A percentile compares a stretch with the other conserved stretches of the same genome.
These are phyloP conservation scores for Fraxinus greggii DNA, from an alignment of 305 asterid genomes.

Conservation along the genomic window DNA sequence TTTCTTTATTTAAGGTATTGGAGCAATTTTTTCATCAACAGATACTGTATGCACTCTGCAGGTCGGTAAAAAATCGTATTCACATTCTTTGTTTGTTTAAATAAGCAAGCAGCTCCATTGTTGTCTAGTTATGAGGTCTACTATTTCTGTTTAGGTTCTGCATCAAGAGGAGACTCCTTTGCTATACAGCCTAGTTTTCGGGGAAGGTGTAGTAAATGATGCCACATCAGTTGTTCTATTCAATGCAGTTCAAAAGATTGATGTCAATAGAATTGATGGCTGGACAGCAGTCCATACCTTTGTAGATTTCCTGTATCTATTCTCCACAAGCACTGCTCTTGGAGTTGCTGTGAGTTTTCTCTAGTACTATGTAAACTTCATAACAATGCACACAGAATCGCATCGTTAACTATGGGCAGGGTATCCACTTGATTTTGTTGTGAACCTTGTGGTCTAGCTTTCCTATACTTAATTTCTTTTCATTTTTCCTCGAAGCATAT, in stretches of 20 bases:
- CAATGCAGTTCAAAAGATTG: conserved; percentile 86
- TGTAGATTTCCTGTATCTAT: conserved; percentile 69
- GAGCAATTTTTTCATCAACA: conserved; percentile 86
- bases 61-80: conserved; percentile 35
- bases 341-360: conserved; percentile 74
- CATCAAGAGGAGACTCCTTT: conserved; percentile 93
- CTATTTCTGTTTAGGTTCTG: conserved; percentile 51
- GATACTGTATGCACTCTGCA: conserved; percentile 97
- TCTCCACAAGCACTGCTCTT: conserved; percentile 84
- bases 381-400: background rate
- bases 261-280: conserved; percentile 57
- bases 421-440: background rate
- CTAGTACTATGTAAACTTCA: background rate
- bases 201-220: conserved; percentile 98
- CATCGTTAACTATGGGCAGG: background rate
- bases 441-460: background rate
- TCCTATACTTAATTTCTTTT: background rate
- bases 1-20: conserved; percentile 49
- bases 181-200: conserved; percentile 90
- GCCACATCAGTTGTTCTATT: conserved; percentile 95
- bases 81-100: conserved; percentile 13
- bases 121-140: conserved; percentile 8
- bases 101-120: background rate
- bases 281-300: conserved; percentile 57
- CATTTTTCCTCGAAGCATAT: background rate